phyloP scores from a whole-genome alignment of 352 stramenopile genomes.

The Phytopythium sindhum region DNA sequence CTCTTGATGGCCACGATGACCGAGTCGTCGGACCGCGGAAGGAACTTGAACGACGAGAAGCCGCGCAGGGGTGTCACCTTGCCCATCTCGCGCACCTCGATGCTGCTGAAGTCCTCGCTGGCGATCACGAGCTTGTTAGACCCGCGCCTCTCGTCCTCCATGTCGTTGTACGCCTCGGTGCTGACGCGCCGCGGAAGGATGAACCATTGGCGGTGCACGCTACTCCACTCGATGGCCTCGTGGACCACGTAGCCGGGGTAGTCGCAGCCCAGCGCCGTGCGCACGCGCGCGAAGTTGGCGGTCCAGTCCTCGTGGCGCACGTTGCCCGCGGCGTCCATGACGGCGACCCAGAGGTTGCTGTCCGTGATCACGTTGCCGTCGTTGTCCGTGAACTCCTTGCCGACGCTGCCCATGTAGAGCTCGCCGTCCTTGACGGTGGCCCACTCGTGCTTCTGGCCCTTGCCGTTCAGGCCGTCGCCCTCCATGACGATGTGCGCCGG shows the following conservation, averaged over 20 bases:
- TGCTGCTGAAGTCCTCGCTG: conserved; percentile 86
- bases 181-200: conserved; percentile 96
- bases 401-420: conserved; percentile 96
- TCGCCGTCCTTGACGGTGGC: conserved; percentile 97
- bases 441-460: conserved; percentile 99
- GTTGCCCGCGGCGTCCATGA: conserved; percentile 83
- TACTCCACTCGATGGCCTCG: conserved; percentile 97
- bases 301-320: conserved; percentile 94
- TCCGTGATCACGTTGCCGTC: conserved; percentile 92
- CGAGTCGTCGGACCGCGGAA: conserved; percentile 85
- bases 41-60: conserved; percentile 95
- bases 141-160: conserved; percentile 91
- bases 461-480: conserved; percentile 93
- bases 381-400: conserved; percentile 93
- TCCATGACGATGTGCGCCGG: conserved; percentile 97
- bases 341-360: conserved; percentile 97
- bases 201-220: conserved; percentile 95
- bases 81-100: conserved; percentile 82
- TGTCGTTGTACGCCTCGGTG: conserved; percentile 94
- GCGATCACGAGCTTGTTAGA: conserved; percentile 90
- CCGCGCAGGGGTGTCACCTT: conserved; percentile 82
- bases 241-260: conserved; percentile 96
- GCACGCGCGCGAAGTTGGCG: conserved; percentile 90
- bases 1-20: conserved; percentile 94
- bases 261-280: conserved; percentile 84